Evolutionary conservation across 192 early-diverging fungal species (phyloP), one percentile per base, ranked within the genome.

Genomic region (Kappamyces sp.): DNA sequence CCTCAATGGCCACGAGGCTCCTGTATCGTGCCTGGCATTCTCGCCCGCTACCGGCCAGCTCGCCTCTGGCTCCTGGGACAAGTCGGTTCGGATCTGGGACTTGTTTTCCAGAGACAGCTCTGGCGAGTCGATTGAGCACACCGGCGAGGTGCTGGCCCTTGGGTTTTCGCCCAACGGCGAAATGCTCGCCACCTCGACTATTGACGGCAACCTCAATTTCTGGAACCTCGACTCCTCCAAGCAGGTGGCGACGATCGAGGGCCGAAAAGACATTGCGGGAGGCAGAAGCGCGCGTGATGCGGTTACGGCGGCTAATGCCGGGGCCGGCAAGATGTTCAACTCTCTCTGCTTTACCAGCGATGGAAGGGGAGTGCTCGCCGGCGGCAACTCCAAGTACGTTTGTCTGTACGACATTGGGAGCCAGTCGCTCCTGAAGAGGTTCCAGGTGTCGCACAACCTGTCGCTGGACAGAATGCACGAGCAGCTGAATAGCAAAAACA

Each of bases 261-360:
- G 91, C 12, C 85, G 91, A 36, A 89, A 88, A 43, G 94, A 99
- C 68, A 89, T 99, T 49, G 76, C 83, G 4, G 90, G 88, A 37
- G 94, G 97, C 8, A 83, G 94, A 57, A 90, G 86, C 58, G 64
- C 65, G 4, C 66, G 71, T n/a, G 93, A 97, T 64, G 79, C 81
- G 35, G 76, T 77, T 5, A 87, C 93, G 1, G 88, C 91, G 0
- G 86, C 81, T 33, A 95, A 98, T 70, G 79, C 77, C 47, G 70
- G 86, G 1, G 85, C 88, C 1, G 88, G 86, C 47, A 92, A 96
- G 70, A 76, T 80, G 59, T 99, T 99, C 77, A 95, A 84, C 57
- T 88, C 89, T 9, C 57, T 99, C 7, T 91, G 86, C 72, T 99
- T 96, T 68, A 94, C 91, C 1, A 86, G 91, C 12, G 97, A 99